Percentiles rank a stretch among this genome's conserved stretches.
Conservation (phyloP, 129 eudicot species). For the Flaveria trinervia region DNA sequence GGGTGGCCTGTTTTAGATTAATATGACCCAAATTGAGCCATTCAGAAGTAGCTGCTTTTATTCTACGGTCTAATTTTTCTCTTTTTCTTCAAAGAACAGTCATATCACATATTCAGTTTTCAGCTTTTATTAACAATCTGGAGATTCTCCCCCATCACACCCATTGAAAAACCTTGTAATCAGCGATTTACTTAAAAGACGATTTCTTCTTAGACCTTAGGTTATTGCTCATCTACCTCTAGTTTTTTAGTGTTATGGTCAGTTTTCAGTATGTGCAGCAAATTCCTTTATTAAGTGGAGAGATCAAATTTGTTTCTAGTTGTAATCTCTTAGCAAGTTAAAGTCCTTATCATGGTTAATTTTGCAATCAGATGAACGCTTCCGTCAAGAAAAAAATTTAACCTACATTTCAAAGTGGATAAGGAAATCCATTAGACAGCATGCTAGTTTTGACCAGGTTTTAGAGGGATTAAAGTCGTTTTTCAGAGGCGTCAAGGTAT, state of each 20-base stretch:
- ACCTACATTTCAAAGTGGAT: constrained; percentile 88
- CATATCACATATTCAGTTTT: background rate
- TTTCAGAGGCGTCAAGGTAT: constrained; percentile 71
- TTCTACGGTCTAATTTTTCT: background rate
- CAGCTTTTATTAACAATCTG: background rate
- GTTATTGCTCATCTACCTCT: background rate
- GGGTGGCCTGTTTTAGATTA: background rate
- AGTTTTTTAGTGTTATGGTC: background rate
- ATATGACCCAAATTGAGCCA: background rate
- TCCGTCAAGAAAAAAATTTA: constrained; percentile 66
- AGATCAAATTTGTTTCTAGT: background rate
- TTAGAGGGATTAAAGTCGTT: constrained; percentile 66
- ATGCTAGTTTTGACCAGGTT: constrained; percentile 64
- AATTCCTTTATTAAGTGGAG: background rate
- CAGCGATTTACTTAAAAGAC: background rate
- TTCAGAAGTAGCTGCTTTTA: background rate
- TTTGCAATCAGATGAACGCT: constrained; percentile 78
- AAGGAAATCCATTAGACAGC: constrained; percentile 74
- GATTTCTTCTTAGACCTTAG: background rate
- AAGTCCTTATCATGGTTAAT: constrained; percentile 18
- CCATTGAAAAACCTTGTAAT: background rate
- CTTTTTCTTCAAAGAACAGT: background rate
- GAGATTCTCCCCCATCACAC: background rate
- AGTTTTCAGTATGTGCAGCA: background rate
- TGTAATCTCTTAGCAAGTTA: constrained; percentile 2